Conservation (phyloP, 495 filamentous ascomycete genomes). For the Neurospora sp. region DNA sequence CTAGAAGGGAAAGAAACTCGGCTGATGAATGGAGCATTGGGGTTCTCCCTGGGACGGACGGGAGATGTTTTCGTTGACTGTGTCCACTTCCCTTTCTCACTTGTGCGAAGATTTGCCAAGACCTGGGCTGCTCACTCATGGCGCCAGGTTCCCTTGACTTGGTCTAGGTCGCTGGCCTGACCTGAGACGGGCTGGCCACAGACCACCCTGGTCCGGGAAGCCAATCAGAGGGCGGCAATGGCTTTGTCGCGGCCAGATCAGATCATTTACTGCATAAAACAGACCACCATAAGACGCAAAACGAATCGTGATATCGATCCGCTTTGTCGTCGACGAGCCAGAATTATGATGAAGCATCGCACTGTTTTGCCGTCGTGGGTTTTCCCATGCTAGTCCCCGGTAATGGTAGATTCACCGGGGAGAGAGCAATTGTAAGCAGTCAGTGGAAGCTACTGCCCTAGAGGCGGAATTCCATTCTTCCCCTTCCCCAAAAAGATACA, state of each 20-base stretch:
- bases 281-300: not conserved
- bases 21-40: not conserved
- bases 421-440: not conserved
- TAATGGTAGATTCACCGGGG: not conserved
- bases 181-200: not conserved
- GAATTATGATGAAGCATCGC: not conserved
- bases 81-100: not conserved
- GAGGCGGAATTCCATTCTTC: not conserved
- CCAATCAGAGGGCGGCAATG: not conserved
- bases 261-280: not conserved
- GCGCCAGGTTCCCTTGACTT: not conserved
- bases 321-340: not conserved
- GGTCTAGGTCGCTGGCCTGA: not conserved
- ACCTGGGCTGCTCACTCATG: not conserved
- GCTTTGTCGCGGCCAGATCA: not conserved
- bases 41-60: not conserved
- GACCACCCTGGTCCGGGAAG: not conserved
- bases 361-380: not conserved
- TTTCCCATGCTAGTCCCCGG: not conserved
- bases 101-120: not conserved
- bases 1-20: not conserved
- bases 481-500: not conserved
- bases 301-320: not conserved
- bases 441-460: not conserved
- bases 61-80: not conserved